Base-by-base conservation (phyloP, 2,329 filamentous ascomycete genomes). In the Phaeoacremonium minimum region DNA sequence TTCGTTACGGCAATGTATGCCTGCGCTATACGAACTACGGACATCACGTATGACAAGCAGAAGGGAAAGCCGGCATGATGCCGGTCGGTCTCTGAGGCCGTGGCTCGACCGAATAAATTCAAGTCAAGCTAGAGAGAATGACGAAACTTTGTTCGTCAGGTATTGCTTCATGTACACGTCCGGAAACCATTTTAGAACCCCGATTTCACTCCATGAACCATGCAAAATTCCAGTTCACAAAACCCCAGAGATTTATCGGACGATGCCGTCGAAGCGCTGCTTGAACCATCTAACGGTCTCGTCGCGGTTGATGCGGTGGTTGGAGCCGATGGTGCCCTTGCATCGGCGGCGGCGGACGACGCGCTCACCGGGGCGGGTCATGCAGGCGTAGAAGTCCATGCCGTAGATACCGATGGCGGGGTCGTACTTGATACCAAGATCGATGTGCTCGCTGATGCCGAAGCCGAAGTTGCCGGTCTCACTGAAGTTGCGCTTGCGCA, bases 311-410 rank as follows among this genome's bases (percentile, higher is more conserved):
- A 98, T 95, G 65, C 83, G 81, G 86, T 98, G 93, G 71, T 71
- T 77, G 63, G 86, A 66, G 64, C 93, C 93, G 64, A 98, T 84
- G 61, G 71, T 79, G 76, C 81, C 77, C 82, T 94, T 86, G 75
- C 76, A 82, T 63, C 91, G 88, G 68, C 91, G 85, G 65, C 93
- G 89, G 78, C 89, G 91, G 68, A 87, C 85, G 66, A 98, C 88
- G 68, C 93, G 90, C 82, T 95, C 90, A 76, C 93, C 93, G 61
- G 91, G 93, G 63, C 93, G 90, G 78, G 89, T 95, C 93, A 98
- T 98, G 88, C 91, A 97, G 87, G 85, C 90, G 86, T 96, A 98
- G 77, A 98, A 98, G 77, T 98, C 93, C 93, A 98, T 98, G 69
- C 93, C 90, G 80, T 95, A 96, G 71, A 96, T 96, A 83, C 90